Percentiles rank a stretch among this genome's conserved stretches.
Conservation (phyloP, 257 asterid genomes). For the Mitragyna speciosa region DNA sequence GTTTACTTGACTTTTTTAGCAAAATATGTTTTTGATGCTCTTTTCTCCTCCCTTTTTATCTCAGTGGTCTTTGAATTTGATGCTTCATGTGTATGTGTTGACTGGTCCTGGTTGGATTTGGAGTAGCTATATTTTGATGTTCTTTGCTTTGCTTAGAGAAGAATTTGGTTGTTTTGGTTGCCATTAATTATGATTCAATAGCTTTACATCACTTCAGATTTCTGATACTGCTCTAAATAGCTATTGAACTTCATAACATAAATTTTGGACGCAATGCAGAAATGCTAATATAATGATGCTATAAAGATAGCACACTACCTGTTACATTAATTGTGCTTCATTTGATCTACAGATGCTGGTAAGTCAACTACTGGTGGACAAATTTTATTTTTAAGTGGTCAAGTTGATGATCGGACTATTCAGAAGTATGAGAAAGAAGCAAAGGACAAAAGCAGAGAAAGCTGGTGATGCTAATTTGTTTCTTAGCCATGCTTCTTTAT, state of each 20-base stretch:
- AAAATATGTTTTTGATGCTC: not conserved
- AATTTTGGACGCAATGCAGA: not conserved
- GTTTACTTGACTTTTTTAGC: not conserved
- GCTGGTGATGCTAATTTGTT: constrained; percentile 64
- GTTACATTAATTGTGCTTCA: constrained; percentile 1
- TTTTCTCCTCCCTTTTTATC: not conserved
- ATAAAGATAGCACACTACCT: not conserved
- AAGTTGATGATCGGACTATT: constrained; percentile 94
- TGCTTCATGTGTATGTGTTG: not conserved
- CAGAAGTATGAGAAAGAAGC: constrained; percentile 99
- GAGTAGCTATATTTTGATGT: not conserved
- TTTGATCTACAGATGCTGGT: constrained; percentile 79
- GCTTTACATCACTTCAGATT: not conserved
- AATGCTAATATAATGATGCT: not conserved
- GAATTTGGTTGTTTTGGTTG: not conserved
- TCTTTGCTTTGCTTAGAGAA: not conserved
- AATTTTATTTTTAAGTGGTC: constrained; percentile 86
- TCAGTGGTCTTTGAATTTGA: not conserved
- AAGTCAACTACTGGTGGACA: constrained; percentile 98
- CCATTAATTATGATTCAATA: not conserved
- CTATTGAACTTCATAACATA: not conserved
- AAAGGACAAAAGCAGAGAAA: constrained; percentile 92
- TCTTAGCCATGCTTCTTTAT: not conserved
- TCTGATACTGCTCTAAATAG: no score
- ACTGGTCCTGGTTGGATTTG: not conserved